Base-by-base conservation (phyloP, 352 stramenopile genomes). In the Pythium folliculosum region DNA sequence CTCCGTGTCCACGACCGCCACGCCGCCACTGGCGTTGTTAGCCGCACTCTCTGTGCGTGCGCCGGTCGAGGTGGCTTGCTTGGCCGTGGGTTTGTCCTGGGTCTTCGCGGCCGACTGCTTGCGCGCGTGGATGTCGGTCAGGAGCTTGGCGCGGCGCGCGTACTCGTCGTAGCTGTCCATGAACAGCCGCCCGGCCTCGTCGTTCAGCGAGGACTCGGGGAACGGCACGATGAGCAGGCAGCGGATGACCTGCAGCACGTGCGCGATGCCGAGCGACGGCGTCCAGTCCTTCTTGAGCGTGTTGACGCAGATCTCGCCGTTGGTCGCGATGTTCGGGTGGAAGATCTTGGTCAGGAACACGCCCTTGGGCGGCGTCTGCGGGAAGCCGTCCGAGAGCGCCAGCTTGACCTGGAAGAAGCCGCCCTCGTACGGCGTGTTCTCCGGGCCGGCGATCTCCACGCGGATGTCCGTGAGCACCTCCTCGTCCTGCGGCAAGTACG, bases 311-410 rank as follows among this genome's bases (percentile, higher is more conserved):
- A 99, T 99, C 43, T 99, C 97, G 43, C 97, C 97, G 25, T 92
- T 98, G 14, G 83, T 92, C 22, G 97, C 96, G 22, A 99, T 97
- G 79, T 99, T 99, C 0, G 98, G 98, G 76, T 99, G 98, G 80
- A 98, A 99, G 58, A 99, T 99, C 85, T 99, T 99, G 38, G 97
- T 99, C 22, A 99, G 76, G 69, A 99, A 99, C 63, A 98, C 95
- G 32, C 96, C 89, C 58, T 90, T 90, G 10, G 91, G 91, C 21
- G 91, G 90, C 52, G 89, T 76, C 35, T 87, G 75, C 19, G 92
- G 92, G 63, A 96, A 97, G 43, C 91, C 85, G 30, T 90, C 82
- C 25, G 88, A 93, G 19, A 98, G 80, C 35, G 97, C 78, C 37
- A 99, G 89, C 80, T 99, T 99, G 37, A 99, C 82, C 52, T 91